Base-by-base conservation (phyloP, 164 flowering plant species). In the Magnolia officinalis region DNA sequence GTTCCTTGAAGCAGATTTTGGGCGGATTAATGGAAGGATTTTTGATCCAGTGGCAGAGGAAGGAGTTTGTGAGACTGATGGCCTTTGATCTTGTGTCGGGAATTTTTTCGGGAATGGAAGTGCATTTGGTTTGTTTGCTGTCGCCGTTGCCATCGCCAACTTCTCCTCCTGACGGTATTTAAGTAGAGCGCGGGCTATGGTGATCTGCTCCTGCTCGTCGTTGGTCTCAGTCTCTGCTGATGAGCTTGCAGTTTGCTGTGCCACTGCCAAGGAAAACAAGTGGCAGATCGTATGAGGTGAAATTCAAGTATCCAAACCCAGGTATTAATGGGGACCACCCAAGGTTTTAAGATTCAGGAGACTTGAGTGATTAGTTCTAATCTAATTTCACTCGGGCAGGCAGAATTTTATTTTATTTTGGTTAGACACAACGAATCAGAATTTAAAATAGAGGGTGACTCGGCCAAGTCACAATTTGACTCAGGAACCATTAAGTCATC, bases 201-300 rank as follows among this genome's bases (percentile, higher is more conserved):
- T 90, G 66, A 92, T 86, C 83, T 96, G 98, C 76, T 94, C 99
- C 71, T 90, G 89, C 83, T 92, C 98, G 61, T 94, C 98, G 61
- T 72, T 90, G 85, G 83, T 88, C 80, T 89, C 92, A 18, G 83
- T 78, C 75, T 90, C 96, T 45, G 92, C 82, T 37, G 96, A 87
- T 74, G 89, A 88, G 80, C 87, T 87, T 45, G 89, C 82, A 61
- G 87, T 61, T 85, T 92, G 88, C 75, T 90, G 85, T 69, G 95
- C 95, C 95, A 94, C 97, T 92, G 88, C 11, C 50, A 74, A 24
- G 31, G 52, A 63, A 72, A 68, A 75, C 1, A 61, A 61, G 59
- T 8, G 26, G 37, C 50, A 63, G 70, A 31, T 16, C 8, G 18
- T 16, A 55, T 55, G 18, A 55, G 61, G 16, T 6, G 61, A 55